Percentiles rank a stretch among this genome's conserved stretches.
Evolutionary conservation across 345 rosid species (phyloP).

Genomic region (Populus simonii): DNA sequence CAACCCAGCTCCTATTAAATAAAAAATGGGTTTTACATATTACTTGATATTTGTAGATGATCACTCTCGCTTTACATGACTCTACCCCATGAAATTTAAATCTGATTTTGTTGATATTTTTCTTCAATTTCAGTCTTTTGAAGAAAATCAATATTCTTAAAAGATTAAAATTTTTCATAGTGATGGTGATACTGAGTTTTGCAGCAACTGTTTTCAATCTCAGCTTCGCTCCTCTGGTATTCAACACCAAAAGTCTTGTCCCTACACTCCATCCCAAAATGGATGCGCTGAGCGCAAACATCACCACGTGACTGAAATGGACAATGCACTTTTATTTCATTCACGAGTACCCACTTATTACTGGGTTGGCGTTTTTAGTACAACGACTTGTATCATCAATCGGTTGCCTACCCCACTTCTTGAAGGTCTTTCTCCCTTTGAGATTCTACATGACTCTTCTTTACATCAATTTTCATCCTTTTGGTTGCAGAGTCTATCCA

Average conservation of each 20-base stretch:
- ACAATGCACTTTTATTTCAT: neutral
- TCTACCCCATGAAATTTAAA: neutral
- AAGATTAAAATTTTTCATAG: neutral
- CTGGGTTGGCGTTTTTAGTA: neutral
- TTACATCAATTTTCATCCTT: neutral
- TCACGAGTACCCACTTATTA: neutral
- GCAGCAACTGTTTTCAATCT: neutral
- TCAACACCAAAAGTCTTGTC: neutral
- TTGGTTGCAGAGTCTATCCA: neutral
- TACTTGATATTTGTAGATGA: neutral
- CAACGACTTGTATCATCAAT: neutral
- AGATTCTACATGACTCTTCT: neutral
- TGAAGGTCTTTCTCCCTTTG: neutral
- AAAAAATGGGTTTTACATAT: neutral
- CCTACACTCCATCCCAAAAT: neutral
- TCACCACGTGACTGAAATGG: neutral
- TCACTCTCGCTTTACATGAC: neutral
- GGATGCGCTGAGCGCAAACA: neutral
- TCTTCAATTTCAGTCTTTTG: neutral
- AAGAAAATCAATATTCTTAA: neutral
- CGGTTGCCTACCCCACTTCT: neutral
- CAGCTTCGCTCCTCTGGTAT: neutral
- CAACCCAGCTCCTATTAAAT: neutral
- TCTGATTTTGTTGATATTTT: neutral
- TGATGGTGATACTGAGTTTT: constrained; percentile 2